These are phyloP conservation scores for Camellia sinensis DNA, from an alignment of 148 eudicot genomes.

Conservation along the genomic window DNA sequence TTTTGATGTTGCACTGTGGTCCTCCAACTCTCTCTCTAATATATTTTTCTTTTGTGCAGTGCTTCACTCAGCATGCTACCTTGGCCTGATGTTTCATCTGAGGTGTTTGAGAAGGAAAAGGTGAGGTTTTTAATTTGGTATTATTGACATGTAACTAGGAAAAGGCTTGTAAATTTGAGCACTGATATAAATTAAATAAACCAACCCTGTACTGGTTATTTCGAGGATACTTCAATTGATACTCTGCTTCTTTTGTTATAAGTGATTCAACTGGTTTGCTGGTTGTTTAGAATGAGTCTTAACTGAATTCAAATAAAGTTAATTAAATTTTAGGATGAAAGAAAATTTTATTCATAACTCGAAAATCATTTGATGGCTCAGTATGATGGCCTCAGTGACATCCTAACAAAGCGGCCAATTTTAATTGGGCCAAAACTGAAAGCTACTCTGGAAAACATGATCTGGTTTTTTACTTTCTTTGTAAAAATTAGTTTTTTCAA, in stretches of 20 bases:
- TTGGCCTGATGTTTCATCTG: slow-evolving; percentile 92
- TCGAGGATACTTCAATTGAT: not conserved
- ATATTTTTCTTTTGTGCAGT: slow-evolving; percentile 37
- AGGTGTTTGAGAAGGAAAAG: slow-evolving; percentile 87
- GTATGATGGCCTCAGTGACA: not conserved
- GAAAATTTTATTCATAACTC: too few species aligned
- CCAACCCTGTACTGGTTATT: not conserved
- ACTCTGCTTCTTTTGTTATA: not conserved
- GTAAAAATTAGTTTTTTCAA: not conserved
- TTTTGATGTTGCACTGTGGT: not conserved
- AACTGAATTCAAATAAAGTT: not conserved
- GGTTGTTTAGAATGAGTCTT: not conserved
- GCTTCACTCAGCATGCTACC: slow-evolving; percentile 93
- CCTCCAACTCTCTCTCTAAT: slow-evolving; percentile 1
- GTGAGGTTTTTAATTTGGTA: slow-evolving; percentile 30
- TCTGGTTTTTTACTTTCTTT: not conserved
- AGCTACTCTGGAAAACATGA: not conserved
- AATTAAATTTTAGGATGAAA: not conserved
- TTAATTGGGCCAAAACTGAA: not conserved
- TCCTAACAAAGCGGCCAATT: not conserved
- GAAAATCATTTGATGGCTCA: not conserved
- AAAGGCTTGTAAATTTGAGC: not conserved
- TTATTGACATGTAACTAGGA: not conserved
- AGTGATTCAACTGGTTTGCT: not conserved
- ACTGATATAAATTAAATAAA: not conserved